Percentiles rank a stretch among this genome's conserved stretches.
Conservation (phyloP, 2,329 filamentous ascomycete species). For the Fusarium euwallaceae region DNA sequence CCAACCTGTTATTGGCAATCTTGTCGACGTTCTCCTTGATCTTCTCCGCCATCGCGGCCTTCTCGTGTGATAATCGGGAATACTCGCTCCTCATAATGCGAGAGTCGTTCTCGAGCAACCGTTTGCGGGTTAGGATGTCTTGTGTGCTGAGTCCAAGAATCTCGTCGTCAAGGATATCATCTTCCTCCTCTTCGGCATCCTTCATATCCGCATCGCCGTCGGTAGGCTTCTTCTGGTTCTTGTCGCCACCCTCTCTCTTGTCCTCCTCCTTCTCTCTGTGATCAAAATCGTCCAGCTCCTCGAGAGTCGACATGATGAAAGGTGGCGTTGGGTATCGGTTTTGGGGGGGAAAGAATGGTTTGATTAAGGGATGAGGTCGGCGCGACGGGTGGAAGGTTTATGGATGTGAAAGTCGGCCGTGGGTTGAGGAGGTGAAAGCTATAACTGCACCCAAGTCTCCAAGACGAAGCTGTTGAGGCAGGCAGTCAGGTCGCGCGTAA, state of each 20-base stretch:
- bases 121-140: slow-evolving; percentile 91
- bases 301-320: slow-evolving; percentile 83
- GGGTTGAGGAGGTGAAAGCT: slow-evolving; percentile 26
- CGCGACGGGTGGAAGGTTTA: not conserved
- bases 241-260: slow-evolving; percentile 54
- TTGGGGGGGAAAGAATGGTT: not conserved
- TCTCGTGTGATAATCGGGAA: slow-evolving; percentile 94
- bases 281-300: slow-evolving; percentile 92
- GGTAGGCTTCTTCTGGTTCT: slow-evolving; percentile 60
- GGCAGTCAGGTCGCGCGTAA: slow-evolving; percentile 51
- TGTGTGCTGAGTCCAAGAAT: slow-evolving; percentile 93
- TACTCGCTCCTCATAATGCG: slow-evolving; percentile 99
- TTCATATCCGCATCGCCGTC: slow-evolving; percentile 92
- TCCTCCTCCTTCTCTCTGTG: slow-evolving; percentile 82
- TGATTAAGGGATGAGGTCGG: not conserved
- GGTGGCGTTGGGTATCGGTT: slow-evolving; percentile 13
- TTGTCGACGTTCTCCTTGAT: slow-evolving; percentile 99
- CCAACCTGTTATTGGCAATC: slow-evolving; percentile 97
- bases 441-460: slow-evolving; percentile 30
- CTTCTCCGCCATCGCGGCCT: slow-evolving; percentile 95
- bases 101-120: slow-evolving; percentile 96
- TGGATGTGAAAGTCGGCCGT: slow-evolving; percentile 9
- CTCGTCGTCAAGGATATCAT: slow-evolving; percentile 91
- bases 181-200: slow-evolving; percentile 80
- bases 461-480: slow-evolving; percentile 42